Evolutionary conservation across 2,329 filamentous ascomycete species (phyloP), one percentile per base, ranked within the genome.

Genomic region (Fusarium nanum): DNA sequence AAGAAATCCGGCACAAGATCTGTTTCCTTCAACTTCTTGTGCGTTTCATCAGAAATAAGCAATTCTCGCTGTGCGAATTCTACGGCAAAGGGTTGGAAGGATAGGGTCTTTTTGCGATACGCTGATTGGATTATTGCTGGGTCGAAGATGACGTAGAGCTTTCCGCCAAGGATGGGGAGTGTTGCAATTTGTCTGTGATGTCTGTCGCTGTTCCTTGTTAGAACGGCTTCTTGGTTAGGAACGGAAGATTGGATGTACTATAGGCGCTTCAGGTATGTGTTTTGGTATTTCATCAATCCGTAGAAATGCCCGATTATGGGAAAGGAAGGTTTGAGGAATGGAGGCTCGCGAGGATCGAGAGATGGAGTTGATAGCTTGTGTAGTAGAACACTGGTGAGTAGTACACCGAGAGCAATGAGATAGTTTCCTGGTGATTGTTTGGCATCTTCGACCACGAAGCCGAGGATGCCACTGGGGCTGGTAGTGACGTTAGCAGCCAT

Each of bases 141-240:
- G 11, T 79, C 79, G 45, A 78, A 81, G 27, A 85, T 79, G 32
- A 85, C 74, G 64, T 87, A 87, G 16, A 83, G 77, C 42, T 82
- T 82, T 25, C 77, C 73, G 44, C 76, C 78, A 23, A 84, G 73
- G 69, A 85, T 82, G 4, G 81, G 82, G 4, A 86, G 68, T 1
- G 84, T 84, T 59, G 80, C 83, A 65, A 85, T 82, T 13, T 75
- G 64, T 30, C 75, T 76, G 48, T 73, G 46, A 7, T 41, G 45
- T 10, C n/a, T 54, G 11, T 70, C 62, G 10, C 67, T 70, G 11
- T 18, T 23, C 22, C 4, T 23, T 23, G 22, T 23, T 23, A 23
- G 22, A n/a, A n/a, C n/a, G n/a, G n/a, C n/a, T n/a, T n/a, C n/a
- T n/a, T n/a, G n/a, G n/a, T n/a, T n/a, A n/a, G n/a, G n/a, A n/a